Evolutionary conservation across 2,329 filamentous ascomycete species (phyloP), one percentile per base, ranked within the genome.

Genomic region (Paraphaeosphaeria sporulosa): DNA sequence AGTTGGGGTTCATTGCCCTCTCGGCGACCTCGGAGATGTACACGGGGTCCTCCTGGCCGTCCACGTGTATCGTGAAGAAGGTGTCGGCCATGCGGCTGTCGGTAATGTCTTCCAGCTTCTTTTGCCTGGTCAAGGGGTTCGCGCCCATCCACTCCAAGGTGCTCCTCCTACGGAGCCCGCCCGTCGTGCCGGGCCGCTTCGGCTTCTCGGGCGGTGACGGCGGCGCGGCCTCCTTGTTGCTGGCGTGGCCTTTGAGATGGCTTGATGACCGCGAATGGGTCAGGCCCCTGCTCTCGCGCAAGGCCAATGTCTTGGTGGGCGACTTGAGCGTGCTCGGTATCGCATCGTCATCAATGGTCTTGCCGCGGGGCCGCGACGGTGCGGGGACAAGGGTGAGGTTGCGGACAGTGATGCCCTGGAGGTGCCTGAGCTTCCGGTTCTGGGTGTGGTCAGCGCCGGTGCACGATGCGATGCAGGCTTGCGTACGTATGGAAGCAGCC

Each of bases 1-100:
- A 98, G 69, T 90, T 93, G 64, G 95, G 95, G 76, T 97, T 97
- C 79, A 93, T 93, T n/a, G 91, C 89, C 71, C 88, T 88, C 67
- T 90, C 86, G 30, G 89, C 86, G 23, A 90, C 83, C 79, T 98
- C 94, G 72, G 93, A 97, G 69, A 97, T 87, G 76, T 97, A 97
- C n/a, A 97, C 80, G 0, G 94, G 93, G 17, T 92, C 89, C 13
- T 65, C 72, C 54, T 87, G 79, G 3, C 80, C 86, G 1, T 86
- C 81, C 48, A 89, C 86, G 76, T 97, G 94, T 54, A 97, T 75
- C 2, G 92, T 91, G 77, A 96, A 95, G 84, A 96, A 97, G 17
- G 90, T 89, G 78, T 97, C 91, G n/a, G 90, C 92, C 78, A 95
- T 89, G 54, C 87, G 85, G 68, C 84, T 86, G 55, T 89, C 87